Conservation (phyloP, 306 rosid species). For the Heteromeles arbutifolia region DNA sequence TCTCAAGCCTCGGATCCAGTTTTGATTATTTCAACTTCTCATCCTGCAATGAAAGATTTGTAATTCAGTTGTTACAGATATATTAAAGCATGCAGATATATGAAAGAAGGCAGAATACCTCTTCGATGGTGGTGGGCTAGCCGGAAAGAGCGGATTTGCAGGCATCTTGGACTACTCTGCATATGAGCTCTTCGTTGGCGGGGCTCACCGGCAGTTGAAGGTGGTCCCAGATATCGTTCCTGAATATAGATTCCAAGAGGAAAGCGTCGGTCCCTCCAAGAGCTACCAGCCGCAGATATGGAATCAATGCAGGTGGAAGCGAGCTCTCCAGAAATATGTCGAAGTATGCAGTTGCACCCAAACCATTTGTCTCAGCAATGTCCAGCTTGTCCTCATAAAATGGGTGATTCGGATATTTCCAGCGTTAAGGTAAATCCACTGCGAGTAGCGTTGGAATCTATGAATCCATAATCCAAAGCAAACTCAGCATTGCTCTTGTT, state of each 20-base stretch:
- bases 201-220: conserved; percentile 75
- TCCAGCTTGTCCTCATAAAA: conserved; percentile 82
- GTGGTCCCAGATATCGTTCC: conserved; percentile 71
- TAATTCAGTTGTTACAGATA: neutral
- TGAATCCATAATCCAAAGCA: conserved; percentile 91
- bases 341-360: conserved; percentile 60
- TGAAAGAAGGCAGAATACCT: conserved; percentile 33
- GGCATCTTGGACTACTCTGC: conserved; percentile 61
- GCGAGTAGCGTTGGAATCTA: conserved; percentile 51
- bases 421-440: conserved; percentile 68
- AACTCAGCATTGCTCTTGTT: conserved; percentile 90
- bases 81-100: no score
- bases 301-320: conserved; percentile 62
- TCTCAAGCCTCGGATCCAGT: conserved; percentile 56
- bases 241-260: conserved; percentile 75
- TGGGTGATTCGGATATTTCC: conserved; percentile 68
- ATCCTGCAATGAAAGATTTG: conserved; percentile 43
- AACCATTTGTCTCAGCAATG: conserved; percentile 75
- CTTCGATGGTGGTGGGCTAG: conserved; percentile 77
- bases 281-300: conserved; percentile 74
- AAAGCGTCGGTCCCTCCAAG: conserved; percentile 82
- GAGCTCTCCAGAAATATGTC: conserved; percentile 54
- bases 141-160: conserved; percentile 73
- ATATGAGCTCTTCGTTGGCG: conserved; percentile 81
- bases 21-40: conserved; percentile 54